Evolutionary conservation across 2,329 filamentous ascomycete genomes (phyloP).

Genomic region (Pseudophaeomoniella oleicola): DNA sequence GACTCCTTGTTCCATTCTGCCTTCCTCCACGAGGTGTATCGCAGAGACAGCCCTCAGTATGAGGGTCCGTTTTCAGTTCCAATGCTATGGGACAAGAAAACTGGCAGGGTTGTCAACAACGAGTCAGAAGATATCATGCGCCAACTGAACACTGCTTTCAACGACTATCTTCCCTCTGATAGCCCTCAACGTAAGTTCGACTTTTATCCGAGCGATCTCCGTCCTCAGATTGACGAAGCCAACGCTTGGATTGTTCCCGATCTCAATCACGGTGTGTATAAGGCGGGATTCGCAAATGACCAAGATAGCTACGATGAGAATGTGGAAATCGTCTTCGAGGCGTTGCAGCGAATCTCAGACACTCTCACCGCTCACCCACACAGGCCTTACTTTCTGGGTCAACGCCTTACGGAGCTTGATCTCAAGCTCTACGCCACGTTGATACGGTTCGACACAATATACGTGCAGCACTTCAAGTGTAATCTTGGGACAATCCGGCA

Average conservation of each 20-base stretch:
- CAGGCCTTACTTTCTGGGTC: slow-evolving; percentile 43
- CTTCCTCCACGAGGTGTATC: slow-evolving; percentile 49
- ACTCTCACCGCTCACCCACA: slow-evolving; percentile 27
- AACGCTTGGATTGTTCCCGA: slow-evolving; percentile 39
- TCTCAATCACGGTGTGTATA: slow-evolving; percentile 47
- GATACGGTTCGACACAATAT: slow-evolving; percentile 46
- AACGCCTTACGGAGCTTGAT: slow-evolving; percentile 44
- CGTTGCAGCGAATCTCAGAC: slow-evolving; percentile 42
- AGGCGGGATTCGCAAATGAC: slow-evolving; percentile 41
- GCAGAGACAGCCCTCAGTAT: slow-evolving; percentile 44
- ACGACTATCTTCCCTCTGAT: slow-evolving; percentile 29
- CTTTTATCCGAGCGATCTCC: slow-evolving; percentile 38
- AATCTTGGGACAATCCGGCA: slow-evolving; percentile 47
- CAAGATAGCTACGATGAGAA: slow-evolving; percentile 42
- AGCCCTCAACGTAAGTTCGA: slow-evolving; percentile 22
- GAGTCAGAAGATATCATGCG: slow-evolving; percentile 45
- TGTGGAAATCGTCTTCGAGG: slow-evolving; percentile 40
- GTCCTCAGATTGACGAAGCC: slow-evolving; percentile 36
- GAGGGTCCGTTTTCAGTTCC: slow-evolving; percentile 48
- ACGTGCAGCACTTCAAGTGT: slow-evolving; percentile 54
- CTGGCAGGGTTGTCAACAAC: slow-evolving; percentile 43
- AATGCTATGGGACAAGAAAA: slow-evolving; percentile 46
- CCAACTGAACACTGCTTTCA: slow-evolving; percentile 42
- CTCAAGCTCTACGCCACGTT: slow-evolving; percentile 42
- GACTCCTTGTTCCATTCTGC: slow-evolving; percentile 45